Base-by-base conservation (phyloP, 352 stramenopile species). In the Elongisporangium anandrum region DNA sequence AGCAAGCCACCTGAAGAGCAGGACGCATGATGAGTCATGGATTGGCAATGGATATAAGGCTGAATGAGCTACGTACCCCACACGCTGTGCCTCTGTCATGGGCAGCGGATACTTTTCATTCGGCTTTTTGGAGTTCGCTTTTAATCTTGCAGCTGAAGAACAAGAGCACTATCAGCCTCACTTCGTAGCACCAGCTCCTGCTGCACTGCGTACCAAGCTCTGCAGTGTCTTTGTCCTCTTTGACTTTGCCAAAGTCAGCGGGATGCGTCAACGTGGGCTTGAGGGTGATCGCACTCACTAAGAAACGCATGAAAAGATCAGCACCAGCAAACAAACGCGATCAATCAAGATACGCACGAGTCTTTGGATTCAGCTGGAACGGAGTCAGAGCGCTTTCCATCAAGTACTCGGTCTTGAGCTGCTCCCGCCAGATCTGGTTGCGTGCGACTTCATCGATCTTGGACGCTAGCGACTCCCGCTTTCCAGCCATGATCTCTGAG, bases 351-450 rank as follows among this genome's bases (percentile, higher is more conserved):
- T 7, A 60, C 75, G 54, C 73, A 94, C 85, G 45, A 10, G 79
- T 92, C 50, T 90, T 94, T 5, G 83, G 82, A 59, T 94, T 94
- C 61, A 92, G 72, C 63, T 94, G 85, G 66, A 94, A 94, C 4
- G 77, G 77, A 20, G 85, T 94, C 5, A 90, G 66, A 17, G 72
- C 64, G 48, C 82, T 82, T 60, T 94, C 85, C 67, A 87, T 81
- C 56, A 80, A 64, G 65, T 92, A 90, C 53, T 94, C 85, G 34
- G 84, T 91, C 63, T 88, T 88, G 58, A 94, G 76, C 52, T 92
- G 85, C 63, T 94, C 85, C n/a, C 85, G 82, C 82, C 82, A 94
- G 68, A 94, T 94, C 73, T 94, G 85, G 63, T 94, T 94, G 54
- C 79, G 77, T 24, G 82, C 79, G 54, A 94, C 85, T 64, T 94